Conservation (phyloP, 192 early-diverging fungal species). For the Cladochytrium replicatum region DNA sequence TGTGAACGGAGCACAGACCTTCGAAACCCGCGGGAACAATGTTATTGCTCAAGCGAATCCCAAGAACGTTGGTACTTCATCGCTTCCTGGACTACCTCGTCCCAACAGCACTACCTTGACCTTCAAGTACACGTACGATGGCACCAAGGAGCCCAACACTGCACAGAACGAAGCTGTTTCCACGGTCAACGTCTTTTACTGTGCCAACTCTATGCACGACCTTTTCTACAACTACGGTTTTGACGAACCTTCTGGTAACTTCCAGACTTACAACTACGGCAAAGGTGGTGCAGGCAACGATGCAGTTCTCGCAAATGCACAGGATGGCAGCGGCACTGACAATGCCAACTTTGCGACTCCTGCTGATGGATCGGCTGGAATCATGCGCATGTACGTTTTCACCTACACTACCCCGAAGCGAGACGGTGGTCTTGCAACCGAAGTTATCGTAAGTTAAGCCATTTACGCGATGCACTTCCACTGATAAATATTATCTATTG, state of each 20-base stretch:
- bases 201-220: constrained; percentile 67
- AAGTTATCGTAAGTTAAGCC: constrained; percentile 26
- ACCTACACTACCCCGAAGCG: constrained; percentile 28
- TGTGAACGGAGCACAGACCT: neutral
- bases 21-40: constrained; percentile 41
- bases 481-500: too few species aligned
- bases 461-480: too few species aligned
- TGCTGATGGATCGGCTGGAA: constrained; percentile 39
- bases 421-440: constrained; percentile 41
- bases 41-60: constrained; percentile 28
- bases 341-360: constrained; percentile 56
- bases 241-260: constrained; percentile 58
- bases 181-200: constrained; percentile 43
- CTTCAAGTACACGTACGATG: constrained; percentile 23
- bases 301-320: constrained; percentile 47
- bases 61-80: neutral
- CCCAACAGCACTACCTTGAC: constrained; percentile 23
- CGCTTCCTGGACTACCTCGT: constrained; percentile 20
- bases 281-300: constrained; percentile 29
- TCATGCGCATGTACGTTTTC: constrained; percentile 47
- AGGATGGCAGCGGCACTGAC: constrained; percentile 38
- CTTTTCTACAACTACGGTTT: constrained; percentile 53
- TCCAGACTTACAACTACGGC: constrained; percentile 34
- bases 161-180: constrained; percentile 44
- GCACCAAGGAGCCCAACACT: constrained; percentile 33